Percentiles rank a stretch among this genome's conserved stretches.
phyloP scores from a whole-genome alignment of 23 red algal genomes.

The Agarophyton chilense region DNA sequence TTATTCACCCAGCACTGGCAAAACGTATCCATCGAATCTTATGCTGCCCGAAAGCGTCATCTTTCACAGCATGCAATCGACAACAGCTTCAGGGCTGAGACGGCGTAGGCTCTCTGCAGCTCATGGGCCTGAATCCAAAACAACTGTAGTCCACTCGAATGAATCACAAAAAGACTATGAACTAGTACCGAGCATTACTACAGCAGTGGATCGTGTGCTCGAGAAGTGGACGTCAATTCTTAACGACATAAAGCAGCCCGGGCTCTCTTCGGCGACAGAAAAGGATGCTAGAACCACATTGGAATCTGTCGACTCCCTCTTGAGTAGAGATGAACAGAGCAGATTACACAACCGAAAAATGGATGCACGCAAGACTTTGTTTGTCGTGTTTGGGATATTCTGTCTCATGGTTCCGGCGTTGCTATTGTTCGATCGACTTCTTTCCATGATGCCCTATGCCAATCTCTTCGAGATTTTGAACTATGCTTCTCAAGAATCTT shows the following conservation, averaged over 20 bases:
- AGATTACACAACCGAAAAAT: slow-evolving; percentile 33
- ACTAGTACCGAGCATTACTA: not conserved
- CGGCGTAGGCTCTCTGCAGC: not conserved
- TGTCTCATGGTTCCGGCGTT: slow-evolving; percentile 38
- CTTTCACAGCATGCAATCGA: not conserved
- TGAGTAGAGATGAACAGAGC: slow-evolving; percentile 30
- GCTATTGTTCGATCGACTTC: slow-evolving; percentile 20
- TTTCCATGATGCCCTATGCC: not conserved
- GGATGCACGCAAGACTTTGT: not conserved
- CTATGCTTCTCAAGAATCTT: slow-evolving; percentile 38
- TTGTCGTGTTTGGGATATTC: slow-evolving; percentile 13
- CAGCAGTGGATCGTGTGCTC: not conserved
- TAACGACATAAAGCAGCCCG: not conserved
- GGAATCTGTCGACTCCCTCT: not conserved
- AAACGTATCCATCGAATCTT: not conserved
- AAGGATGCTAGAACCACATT: slow-evolving; percentile 7
- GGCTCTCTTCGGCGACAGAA: not conserved
- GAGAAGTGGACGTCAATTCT: slow-evolving; percentile 2
- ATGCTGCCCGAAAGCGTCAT: not conserved
- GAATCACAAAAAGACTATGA: not conserved
- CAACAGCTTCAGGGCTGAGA: not conserved
- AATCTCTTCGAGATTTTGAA: not conserved
- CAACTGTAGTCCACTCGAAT: not conserved
- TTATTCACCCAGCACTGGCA: not conserved
- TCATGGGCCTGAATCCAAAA: not conserved